Evolutionary conservation across 2,329 filamentous ascomycete species (phyloP), one percentile per base, ranked within the genome.

Genomic region (Dactylellina drechsleri): DNA sequence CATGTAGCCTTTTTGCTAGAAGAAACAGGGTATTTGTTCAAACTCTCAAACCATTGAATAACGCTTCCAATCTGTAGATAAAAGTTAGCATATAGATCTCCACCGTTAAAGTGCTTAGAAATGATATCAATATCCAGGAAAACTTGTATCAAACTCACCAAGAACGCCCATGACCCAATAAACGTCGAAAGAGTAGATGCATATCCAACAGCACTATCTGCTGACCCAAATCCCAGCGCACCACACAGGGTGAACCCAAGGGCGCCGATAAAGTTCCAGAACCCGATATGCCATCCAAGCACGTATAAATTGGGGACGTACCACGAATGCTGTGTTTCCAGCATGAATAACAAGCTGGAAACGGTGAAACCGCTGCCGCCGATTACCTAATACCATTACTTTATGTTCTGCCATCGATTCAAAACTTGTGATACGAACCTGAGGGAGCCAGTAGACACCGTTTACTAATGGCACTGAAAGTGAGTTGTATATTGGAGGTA

Each of bases 281-380:
- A 80, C 0, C 87, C 89, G 77, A 91, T 86, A 80, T 90, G 87
- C 89, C 89, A 91, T 2, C 89, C 89, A 0, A 91, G 83, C 0
- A 87, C 82, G 2, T 80, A 79, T 2, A 83, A 83, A 0, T 87
- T 86, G 0, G 89, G 88, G 12, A 83, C 81, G 77, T 86, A 90
- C 89, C 89, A 91, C 53, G 83, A 85, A 47, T 83, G 79, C 80
- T 91, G 89, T 1, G 88, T 89, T 80, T 91, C 89, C 6, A 91
- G 78, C 85, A 90, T 90, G 80, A 90, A 90, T 1, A 91, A 81
- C 1, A 82, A 78, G 20, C 85, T 83, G 5, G 83, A 89, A 23
- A 88, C 78, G 72, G 90, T 85, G 80, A 91, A 91, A 3, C 88
- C 87, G 0, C 80, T 79, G 0, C 88, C 88, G 2, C 89, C 89